These are phyloP conservation scores for Sporothrix brasiliensis DNA, from an alignment of 2,329 filamentous ascomycete species.

Conservation along the genomic window DNA sequence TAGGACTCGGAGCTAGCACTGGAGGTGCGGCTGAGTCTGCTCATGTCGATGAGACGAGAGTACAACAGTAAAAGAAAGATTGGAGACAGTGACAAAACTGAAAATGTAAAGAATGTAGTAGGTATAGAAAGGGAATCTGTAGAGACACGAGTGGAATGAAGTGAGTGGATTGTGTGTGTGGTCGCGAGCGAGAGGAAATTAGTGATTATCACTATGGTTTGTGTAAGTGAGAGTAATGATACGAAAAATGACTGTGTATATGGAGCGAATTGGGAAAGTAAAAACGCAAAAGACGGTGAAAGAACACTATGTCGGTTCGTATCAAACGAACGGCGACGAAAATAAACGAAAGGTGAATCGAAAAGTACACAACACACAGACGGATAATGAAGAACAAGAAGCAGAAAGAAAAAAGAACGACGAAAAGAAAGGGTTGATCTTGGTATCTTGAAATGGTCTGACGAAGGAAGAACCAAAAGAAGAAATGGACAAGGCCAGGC, in stretches of 20 bases:
- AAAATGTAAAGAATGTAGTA: background rate
- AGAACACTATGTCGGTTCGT: conserved; percentile 41
- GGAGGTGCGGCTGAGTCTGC: conserved; percentile 40
- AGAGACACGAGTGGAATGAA: background rate
- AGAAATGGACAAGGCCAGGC: conserved; percentile 42
- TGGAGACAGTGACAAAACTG: background rate
- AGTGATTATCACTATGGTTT: conserved; percentile 18
- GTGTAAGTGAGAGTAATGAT: conserved; percentile 2
- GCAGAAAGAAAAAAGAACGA: conserved; percentile 35
- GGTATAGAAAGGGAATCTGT: background rate
- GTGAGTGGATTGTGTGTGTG: conserved; percentile 15
- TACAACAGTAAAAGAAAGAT: background rate
- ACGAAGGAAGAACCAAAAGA: conserved; percentile 32
- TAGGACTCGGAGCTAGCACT: conserved; percentile 40
- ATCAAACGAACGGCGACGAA: conserved; percentile 48
- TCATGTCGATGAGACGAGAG: conserved; percentile 37
- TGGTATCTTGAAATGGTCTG: conserved; percentile 1
- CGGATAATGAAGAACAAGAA: background rate
- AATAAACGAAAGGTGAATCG: conserved; percentile 29
- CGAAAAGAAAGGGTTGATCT: conserved; percentile 38
- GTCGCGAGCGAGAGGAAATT: conserved; percentile 20
- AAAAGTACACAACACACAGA: conserved; percentile 35
- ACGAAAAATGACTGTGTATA: background rate
- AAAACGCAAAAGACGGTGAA: background rate
- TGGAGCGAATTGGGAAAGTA: background rate